These are phyloP conservation scores for Neurospora sp. DNA, from an alignment of 495 filamentous ascomycete species.

Conservation along the genomic window DNA sequence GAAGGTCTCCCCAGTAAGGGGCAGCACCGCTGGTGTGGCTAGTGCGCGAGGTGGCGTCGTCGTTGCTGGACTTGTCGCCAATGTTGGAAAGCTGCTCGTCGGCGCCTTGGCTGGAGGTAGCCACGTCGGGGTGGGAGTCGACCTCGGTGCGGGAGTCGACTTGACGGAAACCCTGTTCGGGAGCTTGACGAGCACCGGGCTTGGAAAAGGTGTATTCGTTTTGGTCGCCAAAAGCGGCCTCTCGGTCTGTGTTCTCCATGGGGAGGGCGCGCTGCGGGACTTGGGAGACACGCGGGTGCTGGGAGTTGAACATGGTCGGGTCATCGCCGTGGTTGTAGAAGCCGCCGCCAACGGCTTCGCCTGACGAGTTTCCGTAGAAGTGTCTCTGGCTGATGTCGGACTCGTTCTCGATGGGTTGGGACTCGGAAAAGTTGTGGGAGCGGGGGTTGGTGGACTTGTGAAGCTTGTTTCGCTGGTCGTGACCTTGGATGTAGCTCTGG, in stretches of 20 bases:
- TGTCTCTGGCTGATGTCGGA: background rate
- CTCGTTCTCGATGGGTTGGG: background rate
- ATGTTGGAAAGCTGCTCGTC: background rate
- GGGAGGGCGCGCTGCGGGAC: background rate
- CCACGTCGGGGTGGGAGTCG: background rate
- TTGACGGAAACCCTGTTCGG: background rate
- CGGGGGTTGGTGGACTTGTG: slow-evolving; percentile 23
- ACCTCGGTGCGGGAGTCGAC: background rate
- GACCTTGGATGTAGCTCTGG: background rate
- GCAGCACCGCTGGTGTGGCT: background rate
- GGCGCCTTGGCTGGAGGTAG: background rate
- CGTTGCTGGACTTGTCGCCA: background rate
- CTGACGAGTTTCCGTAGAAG: background rate
- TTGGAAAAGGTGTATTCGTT: background rate
- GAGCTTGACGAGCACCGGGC: background rate
- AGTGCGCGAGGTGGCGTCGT: background rate
- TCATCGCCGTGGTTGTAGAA: slow-evolving; percentile 2
- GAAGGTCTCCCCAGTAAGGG: slow-evolving; percentile 33
- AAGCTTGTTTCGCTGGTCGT: slow-evolving; percentile 19
- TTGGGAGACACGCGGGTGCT: background rate
- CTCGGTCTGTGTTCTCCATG: background rate
- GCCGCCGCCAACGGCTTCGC: slow-evolving; percentile 9
- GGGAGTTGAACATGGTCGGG: background rate
- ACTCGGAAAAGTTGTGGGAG: slow-evolving; percentile 17
- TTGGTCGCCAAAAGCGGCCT: background rate